Evolutionary conservation across 1,284 basidiomycete genomes (phyloP), one percentile per base, ranked within the genome.

Genomic region (Singerocomus rubriflavus): DNA sequence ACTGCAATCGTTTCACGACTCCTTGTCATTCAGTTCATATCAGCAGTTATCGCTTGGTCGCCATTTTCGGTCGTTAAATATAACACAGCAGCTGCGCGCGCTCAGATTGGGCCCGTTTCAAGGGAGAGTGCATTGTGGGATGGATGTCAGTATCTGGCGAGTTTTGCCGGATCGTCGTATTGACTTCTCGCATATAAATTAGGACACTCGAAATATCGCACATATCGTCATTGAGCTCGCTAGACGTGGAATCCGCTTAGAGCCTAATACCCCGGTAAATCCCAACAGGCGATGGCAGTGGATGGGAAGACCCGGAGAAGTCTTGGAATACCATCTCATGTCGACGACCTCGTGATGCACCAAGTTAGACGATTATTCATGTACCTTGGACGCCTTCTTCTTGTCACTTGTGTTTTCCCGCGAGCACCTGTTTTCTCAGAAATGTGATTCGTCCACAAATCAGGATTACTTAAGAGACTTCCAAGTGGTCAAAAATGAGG

Each of bases 131-230:
- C 93, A 97, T 68, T 85, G 84, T 60, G 93, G 93, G 17, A 87
- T 95, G 37, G 91, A 93, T 68, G 91, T 93, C 59, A 75, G 88
- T 83, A 33, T 21, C 47, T 43, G 43, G 27, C 45, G 41, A 32
- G 49, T 56, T 47, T 51, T 47, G 33, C 54, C 57, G 36, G 56
- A 52, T 53, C 54, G 42, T 43, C 44, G 27, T 51, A 32, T 46
- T 59, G 45, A 64, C 52, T 27, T 54, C 35, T 46, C 38, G 33
- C 41, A 35, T 41, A 9, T 44, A 50, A 34, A 50, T 16, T 62
- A 94, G 91, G 93, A 97, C 69, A 80, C 90, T 29, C 85, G 88
- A 13, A 96, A 96, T 65, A 81, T 96, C 48, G 78, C 86, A 14
- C 81, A 89, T 25, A 84, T 97, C 52, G 68, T 95, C 34, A 71